Conservation (phyloP, 73 alveolate species). For the Vitrella brassicaformis region DNA sequence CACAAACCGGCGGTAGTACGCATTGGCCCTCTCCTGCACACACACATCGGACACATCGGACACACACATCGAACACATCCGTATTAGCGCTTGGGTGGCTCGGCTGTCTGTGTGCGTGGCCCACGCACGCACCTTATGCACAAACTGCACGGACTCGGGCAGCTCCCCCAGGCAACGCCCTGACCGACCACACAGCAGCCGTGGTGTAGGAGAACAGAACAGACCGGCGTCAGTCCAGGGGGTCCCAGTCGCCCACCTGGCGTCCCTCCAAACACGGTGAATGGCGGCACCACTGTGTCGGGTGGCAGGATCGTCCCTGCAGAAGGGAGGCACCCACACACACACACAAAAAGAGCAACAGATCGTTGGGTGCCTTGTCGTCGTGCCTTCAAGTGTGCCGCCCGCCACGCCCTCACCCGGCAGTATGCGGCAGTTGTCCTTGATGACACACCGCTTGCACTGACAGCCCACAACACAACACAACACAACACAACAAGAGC, state of each 20-base stretch:
- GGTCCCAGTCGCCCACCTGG: constrained; percentile 41
- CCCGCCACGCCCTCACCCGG: too few species aligned
- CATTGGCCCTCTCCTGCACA: too few species aligned
- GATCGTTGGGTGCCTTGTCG: too few species aligned
- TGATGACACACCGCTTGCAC: constrained; percentile 21
- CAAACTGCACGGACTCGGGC: constrained; percentile 14
- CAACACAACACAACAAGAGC: too few species aligned
- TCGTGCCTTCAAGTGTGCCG: too few species aligned
- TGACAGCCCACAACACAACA: not conserved
- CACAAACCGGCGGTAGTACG: too few species aligned
- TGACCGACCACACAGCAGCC: not conserved
- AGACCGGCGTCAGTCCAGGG: not conserved
- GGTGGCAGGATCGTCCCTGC: constrained; percentile 49
- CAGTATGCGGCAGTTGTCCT: constrained; percentile 21
- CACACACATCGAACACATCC: not conserved
- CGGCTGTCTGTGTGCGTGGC: not conserved
- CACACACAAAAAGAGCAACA: too few species aligned
- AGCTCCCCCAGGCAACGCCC: constrained; percentile 8
- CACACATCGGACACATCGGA: too few species aligned
- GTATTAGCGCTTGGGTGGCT: not conserved
- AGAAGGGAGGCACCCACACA: too few species aligned
- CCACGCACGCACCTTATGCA: constrained; percentile 1
- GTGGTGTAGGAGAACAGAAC: not conserved
- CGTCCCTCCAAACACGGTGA: constrained; percentile 67
- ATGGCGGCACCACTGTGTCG: constrained; percentile 71